Evolutionary conservation across 495 filamentous ascomycete species (phyloP), one percentile per base, ranked within the genome.

Genomic region (Aspergillus bridgeri): DNA sequence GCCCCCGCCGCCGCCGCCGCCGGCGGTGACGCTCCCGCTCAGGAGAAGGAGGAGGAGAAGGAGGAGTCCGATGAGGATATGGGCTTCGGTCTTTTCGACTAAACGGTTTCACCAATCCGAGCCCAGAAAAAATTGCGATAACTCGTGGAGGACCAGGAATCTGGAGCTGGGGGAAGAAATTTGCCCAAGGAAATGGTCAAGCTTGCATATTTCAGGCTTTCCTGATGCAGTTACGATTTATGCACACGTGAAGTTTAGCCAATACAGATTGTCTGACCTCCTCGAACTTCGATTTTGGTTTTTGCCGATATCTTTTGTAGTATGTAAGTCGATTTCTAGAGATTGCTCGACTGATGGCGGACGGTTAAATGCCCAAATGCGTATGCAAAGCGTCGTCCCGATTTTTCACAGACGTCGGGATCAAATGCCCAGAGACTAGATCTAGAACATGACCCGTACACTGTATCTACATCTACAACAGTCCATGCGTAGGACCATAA

Each of bases 41-140:
- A 85, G 75, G 86, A 81, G 66, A 86, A 89, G 73, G 81, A 85
- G 73, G 86, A 84, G 70, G 89, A 87, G 67, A 87, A 86, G 71
- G 86, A 90, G 77, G 94, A 98, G 85, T 98, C 94, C 72, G 94
- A 99, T 79, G 94, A 99, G 74, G 94, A 99, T 74, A 99, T 99
- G 94, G 94, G 94, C 72, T 96, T 99, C 84, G 94, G 94, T 88
- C 92, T 99, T 59, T 98, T 98, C 88, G 93, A 97, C 82, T 97
- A 80, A 76, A 65, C 65, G 65, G 47, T 65, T 65, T 56, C 27
- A 45, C 33, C 57, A 56, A 17, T 49, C 25, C 53, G 58, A 57
- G 44, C 21, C 56, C 64, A 63, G 57, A 70, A 69, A 71, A 68
- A 68, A 66, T 48, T 43, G 43, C 58, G 56, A 61, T 57, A 56